Conservation (phyloP, 345 rosid species). For the sweet orange (Citrus sinensis) region DVS_A1.0 CM039167.1:605501-606000, state of each 20-base stretch:
- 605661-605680: not conserved
- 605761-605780: slow-evolving; percentile 78
- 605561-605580: slow-evolving; percentile 62
- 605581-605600: slow-evolving; percentile 55
- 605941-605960: slow-evolving; percentile 11
- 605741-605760: slow-evolving; percentile 48
- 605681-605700: not conserved
- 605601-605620: slow-evolving; percentile 44
- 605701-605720: not conserved
- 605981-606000: slow-evolving; percentile 1
- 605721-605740: slow-evolving; percentile 53
- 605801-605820: slow-evolving; percentile 80
- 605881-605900: slow-evolving; percentile 15
- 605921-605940: slow-evolving; percentile 21
- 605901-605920: slow-evolving; percentile 11
- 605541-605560: slow-evolving; percentile 62
- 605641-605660: not conserved
- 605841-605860: slow-evolving; percentile 42
- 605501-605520: slow-evolving; percentile 43
- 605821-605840: slow-evolving; percentile 86
- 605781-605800: slow-evolving; percentile 81
- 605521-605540: slow-evolving; percentile 59
- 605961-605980: slow-evolving; percentile 11
- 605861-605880: slow-evolving; percentile 34
- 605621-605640: slow-evolving; percentile 19